Percentiles rank a stretch among this genome's conserved stretches.
Evolutionary conservation across 805 yeast genomes (phyloP).

Genomic region (Tetrapisispora iriomotensis): DNA sequence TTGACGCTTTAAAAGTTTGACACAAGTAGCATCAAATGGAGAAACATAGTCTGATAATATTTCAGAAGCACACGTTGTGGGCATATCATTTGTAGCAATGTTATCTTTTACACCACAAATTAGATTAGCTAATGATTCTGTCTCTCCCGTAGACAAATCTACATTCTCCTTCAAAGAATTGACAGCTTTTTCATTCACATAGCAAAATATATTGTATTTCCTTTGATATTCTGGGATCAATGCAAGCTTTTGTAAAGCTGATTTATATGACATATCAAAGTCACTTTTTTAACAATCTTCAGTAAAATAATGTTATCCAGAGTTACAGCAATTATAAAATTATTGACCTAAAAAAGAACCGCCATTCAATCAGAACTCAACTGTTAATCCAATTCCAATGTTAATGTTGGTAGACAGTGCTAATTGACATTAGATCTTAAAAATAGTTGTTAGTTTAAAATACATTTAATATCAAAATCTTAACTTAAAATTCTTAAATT

Average conservation of each 20-base stretch:
- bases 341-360: neutral
- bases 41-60: constrained; percentile 51
- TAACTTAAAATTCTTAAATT: no score
- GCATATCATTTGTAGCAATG: constrained; percentile 51
- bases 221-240: constrained; percentile 14
- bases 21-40: constrained; percentile 78
- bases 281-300: neutral
- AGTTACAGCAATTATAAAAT: neutral
- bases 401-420: no score
- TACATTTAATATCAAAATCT: no score
- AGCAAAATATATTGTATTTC: constrained; percentile 34
- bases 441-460: no score
- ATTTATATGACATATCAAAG: constrained; percentile 4
- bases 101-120: constrained; percentile 63
- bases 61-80: constrained; percentile 74
- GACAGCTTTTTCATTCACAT: constrained; percentile 24
- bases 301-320: neutral
- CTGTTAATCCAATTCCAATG: neutral
- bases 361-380: neutral
- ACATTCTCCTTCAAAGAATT: neutral
- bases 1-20: constrained; percentile 38
- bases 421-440: no score
- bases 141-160: neutral
- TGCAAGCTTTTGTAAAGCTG: constrained; percentile 10
- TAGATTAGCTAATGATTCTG: neutral